Conservation (phyloP, 495 filamentous ascomycete genomes). For the Terfezia claveryi region DNA sequence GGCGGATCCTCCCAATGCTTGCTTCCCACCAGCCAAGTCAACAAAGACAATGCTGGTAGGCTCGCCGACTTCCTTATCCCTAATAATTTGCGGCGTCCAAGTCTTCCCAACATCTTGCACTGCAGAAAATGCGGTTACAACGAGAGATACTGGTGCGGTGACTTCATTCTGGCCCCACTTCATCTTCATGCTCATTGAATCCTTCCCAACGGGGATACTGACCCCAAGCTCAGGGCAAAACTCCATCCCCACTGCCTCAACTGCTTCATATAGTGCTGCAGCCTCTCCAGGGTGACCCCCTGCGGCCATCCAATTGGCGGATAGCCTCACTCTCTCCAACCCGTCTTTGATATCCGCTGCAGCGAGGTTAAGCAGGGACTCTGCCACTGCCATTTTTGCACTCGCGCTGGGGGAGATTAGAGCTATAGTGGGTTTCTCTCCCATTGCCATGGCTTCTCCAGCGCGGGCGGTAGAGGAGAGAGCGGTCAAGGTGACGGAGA, state of each 20-base stretch:
- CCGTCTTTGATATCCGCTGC: constrained; percentile 64
- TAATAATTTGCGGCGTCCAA: constrained; percentile 77
- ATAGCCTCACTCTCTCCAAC: constrained; percentile 58
- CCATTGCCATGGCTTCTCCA: constrained; percentile 93
- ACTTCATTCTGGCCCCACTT: constrained; percentile 75
- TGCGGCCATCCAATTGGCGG: constrained; percentile 97
- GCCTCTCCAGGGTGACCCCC: constrained; percentile 84
- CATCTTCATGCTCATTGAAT: constrained; percentile 98
- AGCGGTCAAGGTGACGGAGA: constrained; percentile 71
- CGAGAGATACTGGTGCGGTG: constrained; percentile 70
- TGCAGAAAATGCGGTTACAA: constrained; percentile 73
- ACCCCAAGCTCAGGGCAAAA: constrained; percentile 60
- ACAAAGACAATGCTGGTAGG: constrained; percentile 64
- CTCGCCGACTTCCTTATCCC: constrained; percentile 71
- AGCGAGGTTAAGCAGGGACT: constrained; percentile 77
- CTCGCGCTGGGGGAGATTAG: constrained; percentile 85
- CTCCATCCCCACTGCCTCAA: constrained; percentile 81
- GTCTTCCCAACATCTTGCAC: constrained; percentile 61
- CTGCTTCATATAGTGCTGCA: constrained; percentile 82
- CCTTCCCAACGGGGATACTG: constrained; percentile 88
- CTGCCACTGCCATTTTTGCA: constrained; percentile 86
- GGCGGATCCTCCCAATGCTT: constrained; percentile 75
- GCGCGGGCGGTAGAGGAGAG: constrained; percentile 48
- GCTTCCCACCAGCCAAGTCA: constrained; percentile 55
- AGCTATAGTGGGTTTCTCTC: constrained; percentile 76